Evolutionary conservation across 768 basidiomycete species (phyloP).

Genomic region (Tricholoma sp.): DNA sequence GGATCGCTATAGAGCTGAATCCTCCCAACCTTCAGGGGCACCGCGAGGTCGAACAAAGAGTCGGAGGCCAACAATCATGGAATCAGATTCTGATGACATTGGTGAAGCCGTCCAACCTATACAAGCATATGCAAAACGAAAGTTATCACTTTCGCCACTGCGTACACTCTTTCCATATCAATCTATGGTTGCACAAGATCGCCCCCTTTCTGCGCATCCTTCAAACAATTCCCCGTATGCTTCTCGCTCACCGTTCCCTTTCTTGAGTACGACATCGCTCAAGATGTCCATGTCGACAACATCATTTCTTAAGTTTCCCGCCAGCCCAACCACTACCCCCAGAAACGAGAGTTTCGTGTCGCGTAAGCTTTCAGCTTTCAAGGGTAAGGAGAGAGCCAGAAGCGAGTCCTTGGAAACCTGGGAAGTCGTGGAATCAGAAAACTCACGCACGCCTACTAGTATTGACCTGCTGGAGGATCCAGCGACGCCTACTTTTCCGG

Average conservation of each 20-base stretch:
- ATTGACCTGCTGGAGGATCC: conserved; percentile 19
- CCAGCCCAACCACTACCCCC: conserved; percentile 12
- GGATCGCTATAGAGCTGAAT: conserved; percentile 27
- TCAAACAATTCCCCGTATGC: conserved; percentile 36
- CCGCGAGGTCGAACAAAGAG: conserved; percentile 24
- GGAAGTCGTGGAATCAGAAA: conserved; percentile 37
- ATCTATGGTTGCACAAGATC: conserved; percentile 27
- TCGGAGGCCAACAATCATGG: conserved; percentile 27
- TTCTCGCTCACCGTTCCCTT: conserved; percentile 28
- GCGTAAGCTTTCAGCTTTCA: conserved; percentile 32
- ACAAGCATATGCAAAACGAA: conserved; percentile 27
- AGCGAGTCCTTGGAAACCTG: conserved; percentile 36
- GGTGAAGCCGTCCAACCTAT: conserved; percentile 8
- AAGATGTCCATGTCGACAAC: conserved; percentile 28
- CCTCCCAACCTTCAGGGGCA: conserved; percentile 21
- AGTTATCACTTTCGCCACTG: conserved; percentile 41
- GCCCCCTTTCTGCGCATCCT: conserved; percentile 38
- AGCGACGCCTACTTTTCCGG: conserved; percentile 5
- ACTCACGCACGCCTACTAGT: conserved; percentile 23
- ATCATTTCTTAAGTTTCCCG: conserved; percentile 21
- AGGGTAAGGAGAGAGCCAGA: conserved; percentile 35
- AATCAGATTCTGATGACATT: conserved; percentile 22
- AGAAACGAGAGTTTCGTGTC: conserved; percentile 30
- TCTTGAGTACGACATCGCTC: conserved; percentile 45
- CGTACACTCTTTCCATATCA: conserved; percentile 41